Percentiles rank a stretch among this genome's conserved stretches.
Evolutionary conservation across 192 early-diverging fungal genomes (phyloP).

Genomic region (Glomus cerebriforme): DNA sequence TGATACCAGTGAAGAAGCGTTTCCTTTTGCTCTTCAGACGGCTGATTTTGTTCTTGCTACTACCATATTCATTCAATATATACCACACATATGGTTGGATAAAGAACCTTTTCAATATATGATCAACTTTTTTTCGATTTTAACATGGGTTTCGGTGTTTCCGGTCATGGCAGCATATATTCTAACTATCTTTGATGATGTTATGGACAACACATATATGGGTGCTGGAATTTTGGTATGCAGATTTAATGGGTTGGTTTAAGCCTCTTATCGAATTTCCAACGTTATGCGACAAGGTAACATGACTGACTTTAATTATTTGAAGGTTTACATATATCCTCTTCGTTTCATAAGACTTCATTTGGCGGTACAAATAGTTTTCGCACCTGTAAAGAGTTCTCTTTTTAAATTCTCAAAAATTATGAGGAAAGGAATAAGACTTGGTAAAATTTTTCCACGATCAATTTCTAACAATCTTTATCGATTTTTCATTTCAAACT

Average conservation of each 20-base stretch:
- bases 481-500: too few species aligned
- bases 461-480: background rate
- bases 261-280: slow-evolving; percentile 33
- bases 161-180: slow-evolving; percentile 52
- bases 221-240: slow-evolving; percentile 46
- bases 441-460: slow-evolving; percentile 34
- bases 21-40: slow-evolving; percentile 49
- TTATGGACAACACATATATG: slow-evolving; percentile 57
- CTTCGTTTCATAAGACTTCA: slow-evolving; percentile 70
- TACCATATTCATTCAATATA: slow-evolving; percentile 56
- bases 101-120: slow-evolving; percentile 53
- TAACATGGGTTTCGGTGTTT: slow-evolving; percentile 59
- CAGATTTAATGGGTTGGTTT: background rate
- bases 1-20: slow-evolving; percentile 37
- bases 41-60: slow-evolving; percentile 50
- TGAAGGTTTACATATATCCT: slow-evolving; percentile 57
- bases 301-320: background rate
- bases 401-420: slow-evolving; percentile 57
- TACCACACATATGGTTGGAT: slow-evolving; percentile 63
- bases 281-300: too few species aligned
- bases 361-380: slow-evolving; percentile 55
- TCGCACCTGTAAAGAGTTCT: slow-evolving; percentile 67
- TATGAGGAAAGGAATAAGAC: slow-evolving; percentile 62
- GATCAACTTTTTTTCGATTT: slow-evolving; percentile 52
- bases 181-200: slow-evolving; percentile 42